Evolutionary conservation across 108 stramenopile genomes (phyloP).

Genomic region (Stephanodiscus minutulus): DNA sequence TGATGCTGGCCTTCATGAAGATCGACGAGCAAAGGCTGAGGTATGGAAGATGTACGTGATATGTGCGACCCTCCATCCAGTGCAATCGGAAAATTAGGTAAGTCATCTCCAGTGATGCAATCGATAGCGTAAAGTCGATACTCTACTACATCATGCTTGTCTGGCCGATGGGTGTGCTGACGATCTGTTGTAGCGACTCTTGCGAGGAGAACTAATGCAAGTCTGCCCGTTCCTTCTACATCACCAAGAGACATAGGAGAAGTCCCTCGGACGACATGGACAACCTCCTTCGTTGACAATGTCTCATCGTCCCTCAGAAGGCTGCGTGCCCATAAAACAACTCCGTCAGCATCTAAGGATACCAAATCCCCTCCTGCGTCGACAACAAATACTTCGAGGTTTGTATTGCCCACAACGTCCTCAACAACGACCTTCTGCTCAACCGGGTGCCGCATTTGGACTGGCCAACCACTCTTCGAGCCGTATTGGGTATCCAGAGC

Average conservation of each 20-base stretch:
- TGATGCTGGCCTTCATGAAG: constrained; percentile 69
- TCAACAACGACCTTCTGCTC: constrained; percentile 77
- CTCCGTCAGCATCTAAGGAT: constrained; percentile 64
- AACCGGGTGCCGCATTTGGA: constrained; percentile 65
- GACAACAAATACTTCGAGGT: constrained; percentile 77
- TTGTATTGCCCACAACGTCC: constrained; percentile 77
- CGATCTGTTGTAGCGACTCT: constrained; percentile 35
- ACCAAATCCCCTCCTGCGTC: constrained; percentile 75
- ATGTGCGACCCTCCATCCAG: constrained; percentile 46
- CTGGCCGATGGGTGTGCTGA: constrained; percentile 28
- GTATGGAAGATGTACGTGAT: constrained; percentile 43
- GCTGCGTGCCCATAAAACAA: constrained; percentile 73
- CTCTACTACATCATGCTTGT: constrained; percentile 41
- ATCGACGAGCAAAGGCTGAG: constrained; percentile 73
- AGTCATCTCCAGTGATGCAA: constrained; percentile 66
- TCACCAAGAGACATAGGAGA: constrained; percentile 79
- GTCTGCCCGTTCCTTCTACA: constrained; percentile 71
- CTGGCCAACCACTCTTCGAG: constrained; percentile 62
- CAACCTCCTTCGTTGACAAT: constrained; percentile 10
- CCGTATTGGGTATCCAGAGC: constrained; percentile 59
- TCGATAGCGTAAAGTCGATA: constrained; percentile 64
- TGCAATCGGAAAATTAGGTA: constrained; percentile 62
- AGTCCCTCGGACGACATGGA: constrained; percentile 53
- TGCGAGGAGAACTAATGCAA: constrained; percentile 64
- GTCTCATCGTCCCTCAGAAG: constrained; percentile 46